Percentiles rank a stretch among this genome's conserved stretches.
Evolutionary conservation across 306 rosid species (phyloP).

Genomic region (Echinosophora koreensis): DNA sequence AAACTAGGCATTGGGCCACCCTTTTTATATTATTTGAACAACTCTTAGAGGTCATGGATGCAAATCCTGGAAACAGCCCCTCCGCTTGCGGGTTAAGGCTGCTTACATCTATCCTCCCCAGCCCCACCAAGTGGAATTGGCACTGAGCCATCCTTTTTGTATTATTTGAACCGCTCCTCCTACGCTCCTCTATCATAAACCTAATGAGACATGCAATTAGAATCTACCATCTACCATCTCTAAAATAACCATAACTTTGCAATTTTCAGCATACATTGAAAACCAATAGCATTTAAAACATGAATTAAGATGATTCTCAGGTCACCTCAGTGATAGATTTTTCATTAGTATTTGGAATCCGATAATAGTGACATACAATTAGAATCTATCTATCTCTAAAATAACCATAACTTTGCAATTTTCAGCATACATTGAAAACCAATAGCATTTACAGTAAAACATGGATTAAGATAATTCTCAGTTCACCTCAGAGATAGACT

Average conservation of each 20-base stretch:
- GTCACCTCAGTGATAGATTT: slow-evolving; percentile 56
- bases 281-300: neutral
- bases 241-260: no score
- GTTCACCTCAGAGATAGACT: slow-evolving; percentile 53
- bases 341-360: slow-evolving; percentile 35
- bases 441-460: neutral
- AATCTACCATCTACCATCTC: neutral
- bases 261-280: neutral
- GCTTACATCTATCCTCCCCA: no score
- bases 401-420: no score
- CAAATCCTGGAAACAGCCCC: no score
- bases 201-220: neutral
- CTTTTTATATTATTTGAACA: no score
- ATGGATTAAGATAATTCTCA: neutral
- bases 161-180: no score
- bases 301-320: neutral
- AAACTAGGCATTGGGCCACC: no score
- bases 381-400: neutral
- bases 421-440: neutral
- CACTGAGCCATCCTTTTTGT: no score
- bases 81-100: no score
- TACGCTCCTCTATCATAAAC: neutral
- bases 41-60: no score
- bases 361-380: slow-evolving; percentile 24
- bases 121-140: no score